Evolutionary conservation across 371 early-diverging fungal genomes (phyloP).

Genomic region (Actinomortierella wolfii): DNA sequence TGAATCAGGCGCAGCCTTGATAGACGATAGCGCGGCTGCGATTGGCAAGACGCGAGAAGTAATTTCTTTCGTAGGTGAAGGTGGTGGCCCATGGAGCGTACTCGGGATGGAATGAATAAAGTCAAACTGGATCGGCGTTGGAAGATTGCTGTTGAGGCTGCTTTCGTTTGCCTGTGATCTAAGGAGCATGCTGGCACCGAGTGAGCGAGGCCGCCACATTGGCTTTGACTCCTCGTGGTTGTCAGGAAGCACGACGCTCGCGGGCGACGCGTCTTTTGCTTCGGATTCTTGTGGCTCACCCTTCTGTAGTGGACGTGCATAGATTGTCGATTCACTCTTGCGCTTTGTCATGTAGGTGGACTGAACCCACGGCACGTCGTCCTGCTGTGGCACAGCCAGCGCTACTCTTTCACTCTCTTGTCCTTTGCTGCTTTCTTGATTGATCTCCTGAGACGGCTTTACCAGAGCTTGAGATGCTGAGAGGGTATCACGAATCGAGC

Average conservation of each 20-base stretch:
- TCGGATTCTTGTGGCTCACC: background rate
- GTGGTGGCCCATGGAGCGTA: too few species aligned
- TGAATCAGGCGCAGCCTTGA: too few species aligned
- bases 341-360: slow-evolving; percentile 42
- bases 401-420: background rate
- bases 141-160: too few species aligned
- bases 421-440: background rate
- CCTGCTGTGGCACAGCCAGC: background rate
- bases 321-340: slow-evolving; percentile 3
- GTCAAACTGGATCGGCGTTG: too few species aligned
- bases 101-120: too few species aligned
- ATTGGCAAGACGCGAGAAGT: too few species aligned
- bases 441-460: background rate
- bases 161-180: too few species aligned
- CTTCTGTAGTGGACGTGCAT: background rate
- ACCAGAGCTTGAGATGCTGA: background rate
- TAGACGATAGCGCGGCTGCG: too few species aligned
- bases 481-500: background rate
- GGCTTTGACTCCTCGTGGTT: too few species aligned
- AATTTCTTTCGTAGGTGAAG: too few species aligned
- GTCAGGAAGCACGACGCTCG: background rate
- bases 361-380: slow-evolving; percentile 25
- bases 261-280: background rate
- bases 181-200: too few species aligned
- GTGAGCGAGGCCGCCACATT: too few species aligned